Conservation (phyloP, 1,284 basidiomycete genomes). For the Irpex lacteus region DNA sequence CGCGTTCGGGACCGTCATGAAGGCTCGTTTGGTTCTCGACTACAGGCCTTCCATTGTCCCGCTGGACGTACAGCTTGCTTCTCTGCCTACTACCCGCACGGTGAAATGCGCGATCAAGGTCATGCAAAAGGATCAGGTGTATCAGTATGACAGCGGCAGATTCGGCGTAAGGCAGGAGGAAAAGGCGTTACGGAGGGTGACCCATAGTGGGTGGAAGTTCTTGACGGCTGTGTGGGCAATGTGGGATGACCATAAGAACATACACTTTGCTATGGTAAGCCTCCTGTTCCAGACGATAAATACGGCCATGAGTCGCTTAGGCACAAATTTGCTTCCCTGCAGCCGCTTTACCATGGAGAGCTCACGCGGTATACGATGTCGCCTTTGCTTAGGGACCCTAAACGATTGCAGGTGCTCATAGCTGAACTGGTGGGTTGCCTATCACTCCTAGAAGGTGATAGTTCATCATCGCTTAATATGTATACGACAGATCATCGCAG, state of each 20-base stretch:
- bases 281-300: background rate
- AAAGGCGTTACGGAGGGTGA: slow-evolving; percentile 8
- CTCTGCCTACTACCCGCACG: no score
- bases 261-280: slow-evolving; percentile 26
- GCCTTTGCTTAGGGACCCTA: no score
- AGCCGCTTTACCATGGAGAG: slow-evolving; percentile 11
- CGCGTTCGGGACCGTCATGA: no score
- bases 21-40: no score
- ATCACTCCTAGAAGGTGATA: slow-evolving; percentile 4
- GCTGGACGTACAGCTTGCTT: no score
- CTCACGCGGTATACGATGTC: background rate
- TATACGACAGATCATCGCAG: slow-evolving; percentile 17
- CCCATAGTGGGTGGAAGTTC: slow-evolving; percentile 1
- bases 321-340: background rate
- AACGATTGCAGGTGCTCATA: no score
- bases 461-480: slow-evolving; percentile 18
- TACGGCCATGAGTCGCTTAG: background rate
- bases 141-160: background rate
- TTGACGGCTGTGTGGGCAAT: slow-evolving; percentile 16
- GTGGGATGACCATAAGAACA: slow-evolving; percentile 19
- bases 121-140: slow-evolving; percentile 9
- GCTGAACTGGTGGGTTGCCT: no score
- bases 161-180: background rate
- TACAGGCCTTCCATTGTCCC: no score
- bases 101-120: slow-evolving; percentile 5